Evolutionary conservation across 768 basidiomycete genomes (phyloP).

Genomic region (Boletus subparvulus): DNA sequence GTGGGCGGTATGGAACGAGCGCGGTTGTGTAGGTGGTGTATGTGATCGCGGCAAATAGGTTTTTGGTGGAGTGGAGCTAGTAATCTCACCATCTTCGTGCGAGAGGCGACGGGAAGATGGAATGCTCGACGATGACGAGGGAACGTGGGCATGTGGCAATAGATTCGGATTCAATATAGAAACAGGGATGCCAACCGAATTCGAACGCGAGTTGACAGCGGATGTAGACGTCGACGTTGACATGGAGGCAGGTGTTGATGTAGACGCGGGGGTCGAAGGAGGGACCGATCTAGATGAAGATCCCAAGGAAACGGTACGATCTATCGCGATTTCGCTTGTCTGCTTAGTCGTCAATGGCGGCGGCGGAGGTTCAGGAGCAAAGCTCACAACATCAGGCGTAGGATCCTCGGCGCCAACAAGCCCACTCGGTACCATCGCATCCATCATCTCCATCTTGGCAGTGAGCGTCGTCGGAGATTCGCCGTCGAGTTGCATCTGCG

Average conservation of each 20-base stretch:
- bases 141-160: neutral
- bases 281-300: neutral
- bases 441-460: constrained; percentile 29
- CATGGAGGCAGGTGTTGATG: constrained; percentile 13
- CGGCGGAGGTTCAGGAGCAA: constrained; percentile 33
- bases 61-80: constrained; percentile 37
- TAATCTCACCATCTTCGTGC: constrained; percentile 56
- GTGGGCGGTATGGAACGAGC: constrained; percentile 39
- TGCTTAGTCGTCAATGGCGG: constrained; percentile 30
- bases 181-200: constrained; percentile 20
- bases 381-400: constrained; percentile 24
- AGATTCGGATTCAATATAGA: constrained; percentile 5
- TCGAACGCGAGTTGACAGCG: constrained; percentile 24
- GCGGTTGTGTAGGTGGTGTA: constrained; percentile 49
- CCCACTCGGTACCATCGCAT: constrained; percentile 21
- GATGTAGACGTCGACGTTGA: constrained; percentile 28
- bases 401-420: constrained; percentile 17
- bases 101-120: constrained; percentile 32
- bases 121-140: constrained; percentile 8
- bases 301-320: neutral
- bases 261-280: constrained; percentile 8
- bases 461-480: constrained; percentile 10
- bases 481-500: constrained; percentile 7
- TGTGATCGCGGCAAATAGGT: constrained; percentile 40
- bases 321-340: constrained; percentile 14